Percentiles rank a stretch among this genome's conserved stretches.
Conservation (phyloP, 2,329 filamentous ascomycete genomes). For the Apiospora saccharicola region DNA sequence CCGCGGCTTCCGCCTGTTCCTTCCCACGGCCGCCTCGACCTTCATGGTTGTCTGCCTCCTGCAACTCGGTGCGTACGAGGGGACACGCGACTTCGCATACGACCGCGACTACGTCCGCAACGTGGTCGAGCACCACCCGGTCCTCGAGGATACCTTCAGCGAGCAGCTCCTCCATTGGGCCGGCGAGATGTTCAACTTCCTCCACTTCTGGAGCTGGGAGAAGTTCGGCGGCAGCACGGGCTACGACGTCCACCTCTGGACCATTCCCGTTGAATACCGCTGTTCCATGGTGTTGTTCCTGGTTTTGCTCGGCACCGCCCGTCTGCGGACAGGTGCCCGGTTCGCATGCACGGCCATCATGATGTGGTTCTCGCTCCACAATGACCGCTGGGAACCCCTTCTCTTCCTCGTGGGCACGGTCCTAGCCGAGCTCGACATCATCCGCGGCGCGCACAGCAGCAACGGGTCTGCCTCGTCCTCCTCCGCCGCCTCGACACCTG, state of each 20-base stretch:
- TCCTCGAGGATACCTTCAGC: constrained; percentile 44
- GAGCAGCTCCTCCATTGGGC: constrained; percentile 56
- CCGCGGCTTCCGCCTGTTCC: constrained; percentile 58
- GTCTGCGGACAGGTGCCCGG: constrained; percentile 52
- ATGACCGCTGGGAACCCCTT: constrained; percentile 61
- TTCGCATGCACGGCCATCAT: constrained; percentile 51
- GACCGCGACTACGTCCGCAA: constrained; percentile 55
- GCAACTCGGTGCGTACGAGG: constrained; percentile 56
- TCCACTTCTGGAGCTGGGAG: constrained; percentile 60
- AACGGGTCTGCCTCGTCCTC: constrained; percentile 18
- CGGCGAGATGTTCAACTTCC: constrained; percentile 55
- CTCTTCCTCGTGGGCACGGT: constrained; percentile 63
- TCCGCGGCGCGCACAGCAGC: constrained; percentile 53
- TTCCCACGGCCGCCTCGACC: constrained; percentile 59
- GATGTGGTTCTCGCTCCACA: constrained; percentile 54
- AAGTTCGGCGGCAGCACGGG: constrained; percentile 55
- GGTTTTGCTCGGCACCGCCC: constrained; percentile 56
- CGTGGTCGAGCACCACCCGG: constrained; percentile 57
- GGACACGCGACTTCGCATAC: constrained; percentile 54
- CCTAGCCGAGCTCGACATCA: constrained; percentile 62
- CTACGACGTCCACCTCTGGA: constrained; percentile 69
- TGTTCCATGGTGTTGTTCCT: constrained; percentile 66
- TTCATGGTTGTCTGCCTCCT: constrained; percentile 54
- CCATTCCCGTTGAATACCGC: constrained; percentile 67
- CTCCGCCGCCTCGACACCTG: constrained; percentile 29